A percentile compares a stretch with the other conserved stretches of the same genome.
phyloP scores from a whole-genome alignment of 2,329 filamentous ascomycete genomes.

The Aspergillus fijiensis region DNA sequence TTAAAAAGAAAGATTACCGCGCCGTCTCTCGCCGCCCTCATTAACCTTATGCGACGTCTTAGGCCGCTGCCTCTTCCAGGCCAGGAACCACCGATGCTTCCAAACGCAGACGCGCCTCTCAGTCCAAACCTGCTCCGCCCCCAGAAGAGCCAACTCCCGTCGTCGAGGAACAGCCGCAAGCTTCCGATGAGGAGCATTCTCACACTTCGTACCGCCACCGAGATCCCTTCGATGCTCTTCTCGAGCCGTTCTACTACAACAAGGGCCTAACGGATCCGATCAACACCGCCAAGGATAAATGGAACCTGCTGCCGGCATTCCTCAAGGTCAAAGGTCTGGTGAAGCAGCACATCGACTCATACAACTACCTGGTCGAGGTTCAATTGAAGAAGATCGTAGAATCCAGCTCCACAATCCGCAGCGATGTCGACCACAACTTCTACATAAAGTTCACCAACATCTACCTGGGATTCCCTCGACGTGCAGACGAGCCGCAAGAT shows the following conservation, averaged over 20 bases:
- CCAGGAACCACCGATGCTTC: constrained; percentile 20
- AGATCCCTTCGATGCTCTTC: constrained; percentile 59
- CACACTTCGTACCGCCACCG: constrained; percentile 29
- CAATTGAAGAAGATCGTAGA: constrained; percentile 96
- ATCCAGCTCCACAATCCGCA: constrained; percentile 82
- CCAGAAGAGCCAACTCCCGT: constrained; percentile 19
- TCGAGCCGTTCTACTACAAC: constrained; percentile 69
- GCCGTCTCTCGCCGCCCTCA: constrained; percentile 5
- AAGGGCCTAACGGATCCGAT: constrained; percentile 69
- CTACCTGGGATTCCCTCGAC: constrained; percentile 76
- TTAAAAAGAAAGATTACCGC: constrained; percentile 30
- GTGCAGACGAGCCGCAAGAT: constrained; percentile 69
- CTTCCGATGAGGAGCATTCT: constrained; percentile 21
- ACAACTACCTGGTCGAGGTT: constrained; percentile 96
- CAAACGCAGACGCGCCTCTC: constrained; percentile 30
- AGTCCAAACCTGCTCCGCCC: constrained; percentile 25
- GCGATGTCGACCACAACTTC: constrained; percentile 89
- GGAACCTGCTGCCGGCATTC: constrained; percentile 95
- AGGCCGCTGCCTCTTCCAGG: constrained; percentile 20
- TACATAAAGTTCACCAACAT: constrained; percentile 94
- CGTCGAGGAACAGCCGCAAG: constrained; percentile 17
- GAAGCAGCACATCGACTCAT: constrained; percentile 97
- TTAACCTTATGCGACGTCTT: constrained; percentile 12
- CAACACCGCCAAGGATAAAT: constrained; percentile 78
- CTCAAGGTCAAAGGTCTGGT: constrained; percentile 95